Evolutionary conservation across 768 basidiomycete genomes (phyloP).

Genomic region (Crassisporium funariophilum): DNA sequence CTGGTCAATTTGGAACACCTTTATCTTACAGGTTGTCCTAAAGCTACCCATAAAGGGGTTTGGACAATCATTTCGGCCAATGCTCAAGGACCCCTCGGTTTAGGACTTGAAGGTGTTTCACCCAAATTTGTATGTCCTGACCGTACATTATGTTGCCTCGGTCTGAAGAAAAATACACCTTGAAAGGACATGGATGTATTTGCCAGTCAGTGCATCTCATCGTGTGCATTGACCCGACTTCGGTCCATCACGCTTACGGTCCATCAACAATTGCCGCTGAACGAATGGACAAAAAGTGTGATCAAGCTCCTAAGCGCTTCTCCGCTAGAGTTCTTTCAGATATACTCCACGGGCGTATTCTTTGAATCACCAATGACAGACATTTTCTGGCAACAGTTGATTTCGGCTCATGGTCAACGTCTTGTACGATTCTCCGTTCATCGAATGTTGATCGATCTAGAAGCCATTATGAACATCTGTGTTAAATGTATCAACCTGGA

Average conservation of each 20-base stretch:
- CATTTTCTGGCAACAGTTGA: constrained; percentile 52
- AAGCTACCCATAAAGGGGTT: constrained; percentile 64
- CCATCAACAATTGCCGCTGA: constrained; percentile 35
- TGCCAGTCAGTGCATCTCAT: constrained; percentile 35
- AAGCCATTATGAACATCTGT: constrained; percentile 57
- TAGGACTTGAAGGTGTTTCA: constrained; percentile 67
- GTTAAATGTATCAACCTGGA: constrained; percentile 52
- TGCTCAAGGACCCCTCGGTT: constrained; percentile 45
- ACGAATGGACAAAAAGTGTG: constrained; percentile 49
- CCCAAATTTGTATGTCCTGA: constrained; percentile 64
- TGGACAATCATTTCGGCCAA: constrained; percentile 50
- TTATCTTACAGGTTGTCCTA: constrained; percentile 67
- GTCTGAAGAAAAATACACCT: background rate
- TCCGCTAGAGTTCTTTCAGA: constrained; percentile 61
- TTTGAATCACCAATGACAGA: constrained; percentile 42
- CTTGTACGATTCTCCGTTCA: constrained; percentile 65
- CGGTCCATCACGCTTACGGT: constrained; percentile 61
- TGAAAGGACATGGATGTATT: constrained; percentile 57
- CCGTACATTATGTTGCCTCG: background rate
- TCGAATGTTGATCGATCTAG: constrained; percentile 56
- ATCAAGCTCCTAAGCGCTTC: constrained; percentile 44
- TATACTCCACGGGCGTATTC: constrained; percentile 54
- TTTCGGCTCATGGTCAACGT: constrained; percentile 49
- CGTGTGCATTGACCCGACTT: constrained; percentile 43
- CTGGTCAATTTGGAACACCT: constrained; percentile 57